Conservation (phyloP, 1,284 basidiomycete genomes). For the Melampsora americana region DNA sequence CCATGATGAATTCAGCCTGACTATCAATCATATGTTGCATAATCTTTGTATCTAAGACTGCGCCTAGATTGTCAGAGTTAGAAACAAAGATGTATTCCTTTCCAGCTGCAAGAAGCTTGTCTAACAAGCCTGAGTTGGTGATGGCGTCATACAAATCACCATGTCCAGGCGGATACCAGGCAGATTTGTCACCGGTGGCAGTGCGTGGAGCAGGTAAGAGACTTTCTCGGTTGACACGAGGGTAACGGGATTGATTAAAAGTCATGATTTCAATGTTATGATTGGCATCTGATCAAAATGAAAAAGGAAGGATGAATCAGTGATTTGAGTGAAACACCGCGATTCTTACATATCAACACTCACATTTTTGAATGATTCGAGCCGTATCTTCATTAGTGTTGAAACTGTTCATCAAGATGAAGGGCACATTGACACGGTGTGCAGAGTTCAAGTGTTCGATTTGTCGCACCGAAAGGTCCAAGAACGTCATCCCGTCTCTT, state of each 20-base stretch:
- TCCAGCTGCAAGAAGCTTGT: constrained; percentile 88
- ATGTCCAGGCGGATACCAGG: constrained; percentile 99
- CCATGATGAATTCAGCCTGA: constrained; percentile 55
- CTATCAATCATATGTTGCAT: constrained; percentile 68
- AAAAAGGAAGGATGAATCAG: background rate
- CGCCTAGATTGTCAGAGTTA: constrained; percentile 98
- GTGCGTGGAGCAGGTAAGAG: constrained; percentile 82
- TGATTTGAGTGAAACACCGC: background rate
- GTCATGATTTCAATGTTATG: constrained; percentile 57
- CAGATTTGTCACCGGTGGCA: constrained; percentile 85
- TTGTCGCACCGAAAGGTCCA: constrained; percentile 93
- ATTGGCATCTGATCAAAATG: constrained; percentile 44
- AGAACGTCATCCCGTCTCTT: constrained; percentile 97
- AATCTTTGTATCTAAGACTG: constrained; percentile 74
- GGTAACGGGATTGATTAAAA: constrained; percentile 98
- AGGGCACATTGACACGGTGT: constrained; percentile 76
- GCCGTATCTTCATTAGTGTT: constrained; percentile 71
- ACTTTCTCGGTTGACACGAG: constrained; percentile 92
- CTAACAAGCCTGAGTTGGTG: constrained; percentile 90
- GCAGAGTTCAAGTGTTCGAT: constrained; percentile 74
- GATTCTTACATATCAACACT: background rate
- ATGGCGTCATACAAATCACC: constrained; percentile 94
- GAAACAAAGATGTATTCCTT: constrained; percentile 99
- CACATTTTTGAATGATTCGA: constrained; percentile 94
- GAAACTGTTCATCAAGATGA: constrained; percentile 99